A percentile compares a stretch with the other conserved stretches of the same genome.
Evolutionary conservation across 441 rosid genomes (phyloP).

Genomic region (Erodium moschatum): DNA sequence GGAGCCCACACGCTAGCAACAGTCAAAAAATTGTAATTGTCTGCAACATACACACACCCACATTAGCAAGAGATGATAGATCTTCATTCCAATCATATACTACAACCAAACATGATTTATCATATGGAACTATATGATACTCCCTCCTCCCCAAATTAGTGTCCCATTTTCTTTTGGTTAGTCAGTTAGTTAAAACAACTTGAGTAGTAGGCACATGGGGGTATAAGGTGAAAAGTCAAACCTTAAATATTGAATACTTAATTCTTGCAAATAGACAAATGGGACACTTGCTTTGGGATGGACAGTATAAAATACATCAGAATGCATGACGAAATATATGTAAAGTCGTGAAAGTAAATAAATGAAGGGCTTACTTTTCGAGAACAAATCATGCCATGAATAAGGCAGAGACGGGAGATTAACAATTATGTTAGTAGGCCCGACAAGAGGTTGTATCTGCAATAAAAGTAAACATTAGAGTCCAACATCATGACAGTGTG

Average conservation of each 20-base stretch:
- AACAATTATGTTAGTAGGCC: conserved; percentile 56
- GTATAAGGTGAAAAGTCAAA: background rate
- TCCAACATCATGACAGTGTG: background rate
- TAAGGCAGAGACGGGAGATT: conserved; percentile 39
- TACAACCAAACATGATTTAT: background rate
- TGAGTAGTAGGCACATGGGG: background rate
- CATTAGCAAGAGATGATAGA: conserved; percentile 16
- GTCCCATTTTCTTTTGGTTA: background rate
- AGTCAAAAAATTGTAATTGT: conserved; percentile 73
- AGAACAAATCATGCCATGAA: conserved; percentile 95
- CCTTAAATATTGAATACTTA: background rate
- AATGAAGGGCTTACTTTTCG: conserved; percentile 56
- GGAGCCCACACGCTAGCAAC: conserved; percentile 96
- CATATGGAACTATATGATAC: background rate
- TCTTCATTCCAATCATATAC: background rate
- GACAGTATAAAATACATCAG: conserved; percentile 1
- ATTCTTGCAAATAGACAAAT: background rate
- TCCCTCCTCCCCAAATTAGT: background rate
- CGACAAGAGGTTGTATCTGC: conserved; percentile 91
- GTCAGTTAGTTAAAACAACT: background rate
- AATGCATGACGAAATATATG: background rate
- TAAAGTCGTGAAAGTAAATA: conserved; percentile 10
- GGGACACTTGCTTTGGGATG: background rate
- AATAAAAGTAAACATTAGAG: conserved; percentile 19
- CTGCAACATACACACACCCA: conserved; percentile 41